Percentiles rank a stretch among this genome's conserved stretches.
Evolutionary conservation across 2,329 filamentous ascomycete species (phyloP).

Genomic region (Neophaeococcomyces mojaviensis): DNA sequence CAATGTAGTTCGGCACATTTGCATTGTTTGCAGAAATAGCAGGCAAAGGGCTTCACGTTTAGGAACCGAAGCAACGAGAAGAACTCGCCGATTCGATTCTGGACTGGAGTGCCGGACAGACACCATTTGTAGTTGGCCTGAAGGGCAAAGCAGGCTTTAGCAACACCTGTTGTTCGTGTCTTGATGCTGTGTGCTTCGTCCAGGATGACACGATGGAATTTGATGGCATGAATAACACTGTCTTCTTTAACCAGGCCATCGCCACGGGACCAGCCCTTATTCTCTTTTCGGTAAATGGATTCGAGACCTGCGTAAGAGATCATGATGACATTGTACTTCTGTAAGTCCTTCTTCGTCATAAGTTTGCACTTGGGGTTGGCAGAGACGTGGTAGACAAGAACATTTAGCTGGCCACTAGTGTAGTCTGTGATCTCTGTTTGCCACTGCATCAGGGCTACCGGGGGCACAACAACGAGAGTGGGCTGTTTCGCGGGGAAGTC

Average conservation of each 20-base stretch:
- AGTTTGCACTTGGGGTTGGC: slow-evolving; percentile 69
- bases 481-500: slow-evolving; percentile 80
- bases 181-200: slow-evolving; percentile 95
- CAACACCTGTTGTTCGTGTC: slow-evolving; percentile 74
- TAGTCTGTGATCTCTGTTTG: slow-evolving; percentile 69
- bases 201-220: slow-evolving; percentile 85
- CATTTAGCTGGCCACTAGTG: slow-evolving; percentile 82
- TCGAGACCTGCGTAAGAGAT: slow-evolving; percentile 81
- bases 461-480: slow-evolving; percentile 80
- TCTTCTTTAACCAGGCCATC: slow-evolving; percentile 73
- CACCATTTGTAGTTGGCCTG: slow-evolving; percentile 91
- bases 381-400: slow-evolving; percentile 82
- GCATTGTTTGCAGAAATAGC: slow-evolving; percentile 89
- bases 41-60: slow-evolving; percentile 78
- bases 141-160: slow-evolving; percentile 88
- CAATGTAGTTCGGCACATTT: slow-evolving; percentile 75
- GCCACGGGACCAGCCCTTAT: slow-evolving; percentile 78
- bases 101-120: slow-evolving; percentile 85
- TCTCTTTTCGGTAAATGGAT: slow-evolving; percentile 85
- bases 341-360: slow-evolving; percentile 65
- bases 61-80: slow-evolving; percentile 92
- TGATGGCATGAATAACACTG: slow-evolving; percentile 70
- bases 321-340: slow-evolving; percentile 85
- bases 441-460: slow-evolving; percentile 95
- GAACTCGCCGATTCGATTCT: slow-evolving; percentile 95